Percentiles rank a stretch among this genome's conserved stretches.
phyloP scores from a whole-genome alignment of 768 basidiomycete genomes.

The Pluteus cervinus region DNA sequence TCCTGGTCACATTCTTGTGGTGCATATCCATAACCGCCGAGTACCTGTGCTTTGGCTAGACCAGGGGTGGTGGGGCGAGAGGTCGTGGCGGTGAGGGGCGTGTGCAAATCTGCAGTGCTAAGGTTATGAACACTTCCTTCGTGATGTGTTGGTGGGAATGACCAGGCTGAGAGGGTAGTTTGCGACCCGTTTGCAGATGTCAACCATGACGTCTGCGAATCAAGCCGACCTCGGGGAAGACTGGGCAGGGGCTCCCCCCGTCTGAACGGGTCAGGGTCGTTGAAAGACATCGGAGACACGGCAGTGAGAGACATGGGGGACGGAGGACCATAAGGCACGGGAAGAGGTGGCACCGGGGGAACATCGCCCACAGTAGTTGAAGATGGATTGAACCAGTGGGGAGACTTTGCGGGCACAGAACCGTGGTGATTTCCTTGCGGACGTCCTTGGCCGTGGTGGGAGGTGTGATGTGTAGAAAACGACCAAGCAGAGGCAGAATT shows the following conservation, averaged over 20 bases:
- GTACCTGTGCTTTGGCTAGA: conserved; percentile 52
- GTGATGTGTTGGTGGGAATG: conserved; percentile 48
- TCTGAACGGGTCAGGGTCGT: conserved; percentile 61
- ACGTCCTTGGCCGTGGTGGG: conserved; percentile 30
- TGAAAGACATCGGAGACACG: conserved; percentile 12
- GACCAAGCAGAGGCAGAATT: conserved; percentile 67
- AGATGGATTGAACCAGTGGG: conserved; percentile 55
- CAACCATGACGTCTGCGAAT: conserved; percentile 71
- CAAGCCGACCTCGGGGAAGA: conserved; percentile 42
- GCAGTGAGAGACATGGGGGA: conserved; percentile 38
- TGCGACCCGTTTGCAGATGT: conserved; percentile 57
- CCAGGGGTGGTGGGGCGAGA: conserved; percentile 48
- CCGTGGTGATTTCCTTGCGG: conserved; percentile 30
- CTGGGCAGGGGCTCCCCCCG: conserved; percentile 37
- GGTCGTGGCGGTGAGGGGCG: conserved; percentile 25
- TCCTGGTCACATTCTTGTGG: conserved; percentile 40
- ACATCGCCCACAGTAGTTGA: conserved; percentile 38
- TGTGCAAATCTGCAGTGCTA: conserved; percentile 36
- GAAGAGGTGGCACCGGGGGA: conserved; percentile 68
- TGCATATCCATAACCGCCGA: conserved; percentile 66
- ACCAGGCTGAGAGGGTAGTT: conserved; percentile 59
- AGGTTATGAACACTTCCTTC: conserved; percentile 27
- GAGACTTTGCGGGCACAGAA: conserved; percentile 49
- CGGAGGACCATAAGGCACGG: conserved; percentile 48
- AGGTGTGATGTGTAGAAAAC: conserved; percentile 61